These are phyloP conservation scores for Fusarium torreyae DNA, from an alignment of 2,329 filamentous ascomycete species.

Conservation along the genomic window DNA sequence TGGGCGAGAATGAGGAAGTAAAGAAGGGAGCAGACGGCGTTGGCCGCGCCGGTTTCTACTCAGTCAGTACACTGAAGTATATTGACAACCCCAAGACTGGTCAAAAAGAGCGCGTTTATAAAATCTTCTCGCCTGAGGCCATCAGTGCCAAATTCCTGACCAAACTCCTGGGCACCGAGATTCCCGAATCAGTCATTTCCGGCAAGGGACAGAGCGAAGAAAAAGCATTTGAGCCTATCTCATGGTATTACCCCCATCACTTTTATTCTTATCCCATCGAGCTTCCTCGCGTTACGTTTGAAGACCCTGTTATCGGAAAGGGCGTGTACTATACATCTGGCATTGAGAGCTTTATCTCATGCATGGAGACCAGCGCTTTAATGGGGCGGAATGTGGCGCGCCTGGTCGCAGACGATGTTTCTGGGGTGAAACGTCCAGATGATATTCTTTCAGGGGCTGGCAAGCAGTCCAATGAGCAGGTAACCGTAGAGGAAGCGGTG, in stretches of 20 bases:
- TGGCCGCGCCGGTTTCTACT: conserved; percentile 86
- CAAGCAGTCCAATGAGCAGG: conserved; percentile 2
- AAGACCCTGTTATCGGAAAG: conserved; percentile 78
- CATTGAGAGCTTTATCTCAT: conserved; percentile 95
- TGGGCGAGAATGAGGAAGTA: conserved; percentile 72
- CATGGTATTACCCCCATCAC: conserved; percentile 82
- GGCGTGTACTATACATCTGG: conserved; percentile 80
- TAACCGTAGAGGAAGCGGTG: conserved; percentile 1
- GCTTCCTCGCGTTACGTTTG: conserved; percentile 88
- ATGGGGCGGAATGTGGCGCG: conserved; percentile 90
- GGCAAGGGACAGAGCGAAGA: conserved; percentile 52
- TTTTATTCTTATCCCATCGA: conserved; percentile 91
- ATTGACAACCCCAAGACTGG: conserved; percentile 72
- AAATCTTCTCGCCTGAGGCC: conserved; percentile 73
- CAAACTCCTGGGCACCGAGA: conserved; percentile 64
- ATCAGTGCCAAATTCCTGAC: conserved; percentile 69
- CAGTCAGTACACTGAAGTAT: conserved; percentile 80
- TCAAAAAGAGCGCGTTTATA: conserved; percentile 72
- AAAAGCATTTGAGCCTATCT: conserved; percentile 66
- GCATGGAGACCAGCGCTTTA: conserved; percentile 95
- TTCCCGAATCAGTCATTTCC: conserved; percentile 60
- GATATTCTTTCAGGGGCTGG: background rate
- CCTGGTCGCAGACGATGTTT: conserved; percentile 75
- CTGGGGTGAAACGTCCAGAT: conserved; percentile 44
- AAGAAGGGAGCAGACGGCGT: conserved; percentile 69